phyloP scores from a whole-genome alignment of 768 basidiomycete genomes.

The Clitopilus hobsonii region DNA sequence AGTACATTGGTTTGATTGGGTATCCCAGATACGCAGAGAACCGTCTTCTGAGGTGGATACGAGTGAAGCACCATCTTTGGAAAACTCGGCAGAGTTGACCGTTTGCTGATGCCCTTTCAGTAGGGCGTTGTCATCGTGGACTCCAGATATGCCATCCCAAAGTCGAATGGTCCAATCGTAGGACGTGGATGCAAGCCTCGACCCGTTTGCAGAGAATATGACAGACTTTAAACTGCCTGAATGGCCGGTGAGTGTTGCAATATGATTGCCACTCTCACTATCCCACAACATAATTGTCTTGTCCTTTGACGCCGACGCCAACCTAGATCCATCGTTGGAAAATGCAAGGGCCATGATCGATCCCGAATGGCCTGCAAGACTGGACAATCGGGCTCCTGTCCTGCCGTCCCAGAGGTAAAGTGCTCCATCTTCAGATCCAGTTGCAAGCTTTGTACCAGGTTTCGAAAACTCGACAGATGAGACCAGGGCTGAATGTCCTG shows the following conservation, averaged over 20 bases:
- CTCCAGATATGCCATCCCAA: neutral
- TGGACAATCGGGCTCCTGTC: neutral
- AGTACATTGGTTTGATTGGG: too few relatives aligned
- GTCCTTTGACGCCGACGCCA: neutral
- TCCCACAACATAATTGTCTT: neutral
- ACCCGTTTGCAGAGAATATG: neutral
- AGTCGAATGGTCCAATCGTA: neutral
- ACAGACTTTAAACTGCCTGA: neutral
- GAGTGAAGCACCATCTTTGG: neutral
- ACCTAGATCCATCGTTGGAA: neutral
- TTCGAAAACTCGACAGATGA: conserved; percentile 4
- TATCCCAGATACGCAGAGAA: neutral
- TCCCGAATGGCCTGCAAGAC: neutral
- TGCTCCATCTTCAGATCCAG: neutral
- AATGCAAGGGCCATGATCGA: neutral
- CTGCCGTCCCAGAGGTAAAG: conserved; percentile 4
- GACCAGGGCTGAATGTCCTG: neutral
- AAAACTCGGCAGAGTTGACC: neutral
- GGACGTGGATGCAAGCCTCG: neutral
- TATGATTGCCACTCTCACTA: neutral
- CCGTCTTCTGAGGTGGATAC: neutral
- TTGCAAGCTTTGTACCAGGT: neutral
- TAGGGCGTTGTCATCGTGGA: neutral
- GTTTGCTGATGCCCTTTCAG: neutral
- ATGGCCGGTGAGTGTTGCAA: neutral